Evolutionary conservation across 2,329 filamentous ascomycete genomes (phyloP).

Genomic region (Aspergillus nomiae): DNA sequence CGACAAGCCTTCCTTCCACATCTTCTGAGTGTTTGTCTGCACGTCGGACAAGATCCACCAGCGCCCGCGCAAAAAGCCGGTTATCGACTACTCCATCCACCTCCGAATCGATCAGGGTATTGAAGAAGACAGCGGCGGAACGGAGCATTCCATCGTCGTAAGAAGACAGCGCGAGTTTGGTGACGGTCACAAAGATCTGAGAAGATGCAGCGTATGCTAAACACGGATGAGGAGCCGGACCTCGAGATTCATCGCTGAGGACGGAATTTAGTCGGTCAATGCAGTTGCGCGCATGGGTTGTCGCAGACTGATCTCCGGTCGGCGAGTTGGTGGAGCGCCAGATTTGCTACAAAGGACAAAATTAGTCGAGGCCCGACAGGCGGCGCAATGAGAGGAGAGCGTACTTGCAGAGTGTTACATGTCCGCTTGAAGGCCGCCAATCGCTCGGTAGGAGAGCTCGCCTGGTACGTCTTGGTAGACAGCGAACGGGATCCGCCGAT

Average conservation of each 20-base stretch:
- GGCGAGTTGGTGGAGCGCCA: conserved; percentile 60
- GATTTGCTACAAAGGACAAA: conserved; percentile 50
- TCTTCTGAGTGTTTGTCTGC: conserved; percentile 70
- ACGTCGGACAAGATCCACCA: conserved; percentile 82
- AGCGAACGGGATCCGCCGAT: conserved; percentile 57
- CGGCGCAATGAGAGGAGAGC: background rate
- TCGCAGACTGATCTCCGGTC: conserved; percentile 53
- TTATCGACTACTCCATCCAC: conserved; percentile 94
- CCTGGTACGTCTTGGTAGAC: conserved; percentile 50
- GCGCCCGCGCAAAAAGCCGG: conserved; percentile 77
- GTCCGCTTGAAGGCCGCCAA: conserved; percentile 63
- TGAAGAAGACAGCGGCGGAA: conserved; percentile 83
- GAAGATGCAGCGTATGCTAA: conserved; percentile 82
- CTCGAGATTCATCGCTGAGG: conserved; percentile 84
- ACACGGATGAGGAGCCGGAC: conserved; percentile 87
- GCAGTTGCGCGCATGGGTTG: conserved; percentile 53
- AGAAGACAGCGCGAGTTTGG: conserved; percentile 82
- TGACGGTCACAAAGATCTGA: conserved; percentile 86
- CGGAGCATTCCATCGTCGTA: conserved; percentile 84
- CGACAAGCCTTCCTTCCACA: conserved; percentile 84
- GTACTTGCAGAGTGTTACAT: conserved; percentile 61
- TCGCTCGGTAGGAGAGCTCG: conserved; percentile 61
- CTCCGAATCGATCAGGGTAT: conserved; percentile 90
- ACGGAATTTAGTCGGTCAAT: conserved; percentile 64
- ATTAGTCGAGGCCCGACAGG: background rate